These are phyloP conservation scores for Penicillium sp. DNA, from an alignment of 2,329 filamentous ascomycete genomes.

Conservation along the genomic window DNA sequence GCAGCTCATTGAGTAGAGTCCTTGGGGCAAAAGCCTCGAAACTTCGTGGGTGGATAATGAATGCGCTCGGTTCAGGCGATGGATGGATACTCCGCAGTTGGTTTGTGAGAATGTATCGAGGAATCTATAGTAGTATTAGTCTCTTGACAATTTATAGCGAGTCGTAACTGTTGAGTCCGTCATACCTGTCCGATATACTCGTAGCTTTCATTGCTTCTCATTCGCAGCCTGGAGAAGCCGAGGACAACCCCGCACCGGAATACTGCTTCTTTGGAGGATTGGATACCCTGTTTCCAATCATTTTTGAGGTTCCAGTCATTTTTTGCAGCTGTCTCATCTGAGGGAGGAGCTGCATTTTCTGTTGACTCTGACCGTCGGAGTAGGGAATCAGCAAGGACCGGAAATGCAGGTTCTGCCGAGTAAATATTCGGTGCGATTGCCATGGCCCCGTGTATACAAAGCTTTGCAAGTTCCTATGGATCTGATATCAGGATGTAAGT, in stretches of 20 bases:
- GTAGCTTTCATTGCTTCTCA: slow-evolving; percentile 24
- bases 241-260: slow-evolving; percentile 34
- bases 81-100: slow-evolving; percentile 18
- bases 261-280: slow-evolving; percentile 10
- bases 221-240: slow-evolving; percentile 34
- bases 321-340: not conserved
- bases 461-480: not conserved
- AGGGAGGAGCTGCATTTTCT: not conserved
- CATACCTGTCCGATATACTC: slow-evolving; percentile 36
- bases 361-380: slow-evolving; percentile 15
- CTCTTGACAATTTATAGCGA: not conserved
- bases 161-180: not conserved
- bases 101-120: slow-evolving; percentile 30
- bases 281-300: slow-evolving; percentile 26
- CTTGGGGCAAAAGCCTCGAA: slow-evolving; percentile 34
- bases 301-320: slow-evolving; percentile 29
- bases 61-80: slow-evolving; percentile 25
- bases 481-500: not conserved
- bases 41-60: slow-evolving; percentile 37
- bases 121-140: slow-evolving; percentile 25
- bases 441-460: slow-evolving; percentile 12
- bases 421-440: slow-evolving; percentile 22
- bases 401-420: slow-evolving; percentile 31
- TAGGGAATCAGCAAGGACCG: slow-evolving; percentile 34
- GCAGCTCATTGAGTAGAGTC: slow-evolving; percentile 31